Evolutionary conservation across 2,329 filamentous ascomycete species (phyloP), one percentile per base, ranked within the genome.

Genomic region (Xylariaceae sp.): DNA sequence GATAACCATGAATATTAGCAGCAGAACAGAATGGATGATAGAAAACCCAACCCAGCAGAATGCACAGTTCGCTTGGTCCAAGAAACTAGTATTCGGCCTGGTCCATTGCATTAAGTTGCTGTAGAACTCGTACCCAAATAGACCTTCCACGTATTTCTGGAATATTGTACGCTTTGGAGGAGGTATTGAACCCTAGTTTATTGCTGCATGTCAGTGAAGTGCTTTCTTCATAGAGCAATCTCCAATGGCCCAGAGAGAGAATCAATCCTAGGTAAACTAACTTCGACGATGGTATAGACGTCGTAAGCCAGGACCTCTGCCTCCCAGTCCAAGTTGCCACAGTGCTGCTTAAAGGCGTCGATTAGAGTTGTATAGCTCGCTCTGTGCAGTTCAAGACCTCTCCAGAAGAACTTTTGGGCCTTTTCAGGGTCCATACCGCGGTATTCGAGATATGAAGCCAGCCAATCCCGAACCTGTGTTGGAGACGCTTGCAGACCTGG

Each of bases 301-400:
- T 63, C 60, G 18, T 26, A 37, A 16, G 57, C 57, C 10, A 64
- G 35, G 2, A 56, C 20, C 13, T 56, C 45, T 2, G 62, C 60
- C 39, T 63, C 60, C 54, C 57, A 60, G 6, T 50, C 45, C 4
- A 46, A 36, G 42, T 50, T 16, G n/a, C 30, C 40, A 23, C 57
- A 63, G 21, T 57, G 26, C 6, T 30, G 45, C 48, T 48, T 46
- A 27, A 64, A 56, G 10, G 58, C 52, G 2, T 50, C 50, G 9
- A 51, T 15, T 2, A 64, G 30, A 13, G 23, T 39, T 11, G 3
- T 3, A 15, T 36, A 35, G 8, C 30, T 44, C 8, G 44, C 45
- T 16, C 24, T 35, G 16, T 61, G 53, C 32, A 61, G 27, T 23
- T 64, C 58, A 4, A 27, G 7, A 11, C 56, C 60, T 1, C 54